These are phyloP conservation scores for Exophiala xenobiotica DNA, from an alignment of 2,329 filamentous ascomycete species.

Conservation along the genomic window DNA sequence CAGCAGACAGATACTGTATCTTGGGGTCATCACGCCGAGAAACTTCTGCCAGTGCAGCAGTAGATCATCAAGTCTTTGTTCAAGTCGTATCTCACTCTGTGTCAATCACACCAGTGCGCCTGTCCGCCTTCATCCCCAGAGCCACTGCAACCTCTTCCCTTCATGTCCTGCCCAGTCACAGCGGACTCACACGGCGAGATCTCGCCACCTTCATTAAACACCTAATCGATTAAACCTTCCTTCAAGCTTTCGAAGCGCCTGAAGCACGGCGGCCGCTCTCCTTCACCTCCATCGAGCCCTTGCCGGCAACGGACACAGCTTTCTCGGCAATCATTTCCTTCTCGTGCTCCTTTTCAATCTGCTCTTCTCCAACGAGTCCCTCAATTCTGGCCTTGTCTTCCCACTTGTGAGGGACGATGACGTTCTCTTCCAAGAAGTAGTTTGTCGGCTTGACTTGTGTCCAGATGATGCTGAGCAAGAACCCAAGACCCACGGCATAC, in stretches of 20 bases:
- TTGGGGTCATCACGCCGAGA: no score
- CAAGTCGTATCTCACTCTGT: no score
- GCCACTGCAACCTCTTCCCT: no score
- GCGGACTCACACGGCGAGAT: no score
- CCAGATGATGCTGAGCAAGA: slow-evolving; percentile 20
- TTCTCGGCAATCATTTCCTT: slow-evolving; percentile 19
- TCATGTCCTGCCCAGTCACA: no score
- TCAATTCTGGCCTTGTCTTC: slow-evolving; percentile 21
- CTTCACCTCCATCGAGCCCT: slow-evolving; percentile 5
- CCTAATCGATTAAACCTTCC: background rate
- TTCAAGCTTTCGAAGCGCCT: background rate
- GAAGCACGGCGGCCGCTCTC: slow-evolving; percentile 1
- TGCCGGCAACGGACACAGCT: slow-evolving; percentile 5
- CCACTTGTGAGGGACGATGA: slow-evolving; percentile 28
- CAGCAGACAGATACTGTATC: no score
- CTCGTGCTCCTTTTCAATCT: slow-evolving; percentile 17
- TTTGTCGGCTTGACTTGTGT: slow-evolving; percentile 27
- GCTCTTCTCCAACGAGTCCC: slow-evolving; percentile 16
- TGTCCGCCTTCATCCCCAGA: no score
- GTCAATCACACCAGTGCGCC: no score
- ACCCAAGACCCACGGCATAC: slow-evolving; percentile 23
- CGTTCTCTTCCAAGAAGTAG: slow-evolving; percentile 29
- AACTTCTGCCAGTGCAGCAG: no score
- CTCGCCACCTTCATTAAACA: no score
- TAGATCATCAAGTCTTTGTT: no score